These are phyloP conservation scores for Flammula alnicola DNA, from an alignment of 1,284 basidiomycete species.

Conservation along the genomic window DNA sequence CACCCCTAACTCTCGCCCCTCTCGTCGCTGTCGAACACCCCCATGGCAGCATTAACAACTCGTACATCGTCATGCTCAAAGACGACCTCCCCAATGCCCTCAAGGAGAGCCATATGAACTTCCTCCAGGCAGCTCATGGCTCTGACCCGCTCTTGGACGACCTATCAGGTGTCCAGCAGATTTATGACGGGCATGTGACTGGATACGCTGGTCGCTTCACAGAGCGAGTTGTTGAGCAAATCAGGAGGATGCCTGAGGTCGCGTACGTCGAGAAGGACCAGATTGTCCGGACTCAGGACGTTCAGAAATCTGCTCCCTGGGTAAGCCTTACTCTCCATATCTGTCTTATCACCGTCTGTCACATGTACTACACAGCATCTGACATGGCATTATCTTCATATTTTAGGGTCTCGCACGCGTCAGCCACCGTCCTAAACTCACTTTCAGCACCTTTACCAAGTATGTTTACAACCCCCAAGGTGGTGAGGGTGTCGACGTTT, in stretches of 20 bases:
- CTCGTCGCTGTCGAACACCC: slow-evolving; percentile 56
- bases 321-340: slow-evolving; percentile 56
- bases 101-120: slow-evolving; percentile 76
- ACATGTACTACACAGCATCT: slow-evolving; percentile 12
- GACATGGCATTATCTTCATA: slow-evolving; percentile 11
- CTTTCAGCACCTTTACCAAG: slow-evolving; percentile 85
- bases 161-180: slow-evolving; percentile 65
- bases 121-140: slow-evolving; percentile 63
- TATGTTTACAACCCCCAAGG: slow-evolving; percentile 81
- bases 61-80: slow-evolving; percentile 91
- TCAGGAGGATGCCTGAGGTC: slow-evolving; percentile 90
- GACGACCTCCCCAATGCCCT: slow-evolving; percentile 60
- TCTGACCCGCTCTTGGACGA: slow-evolving; percentile 53
- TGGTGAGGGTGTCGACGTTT: slow-evolving; percentile 92
- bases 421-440: slow-evolving; percentile 83
- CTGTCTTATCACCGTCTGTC: too few relatives aligned
- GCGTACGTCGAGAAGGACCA: slow-evolving; percentile 94
- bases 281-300: slow-evolving; percentile 75
- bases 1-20: slow-evolving; percentile 61
- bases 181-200: slow-evolving; percentile 73
- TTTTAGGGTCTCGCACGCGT: slow-evolving; percentile 94
- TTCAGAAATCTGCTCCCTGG: slow-evolving; percentile 90
- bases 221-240: slow-evolving; percentile 72
- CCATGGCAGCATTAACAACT: slow-evolving; percentile 80
- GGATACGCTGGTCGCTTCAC: slow-evolving; percentile 92